These are phyloP conservation scores for Terana coerulea DNA, from an alignment of 768 basidiomycete species.

Conservation along the genomic window DNA sequence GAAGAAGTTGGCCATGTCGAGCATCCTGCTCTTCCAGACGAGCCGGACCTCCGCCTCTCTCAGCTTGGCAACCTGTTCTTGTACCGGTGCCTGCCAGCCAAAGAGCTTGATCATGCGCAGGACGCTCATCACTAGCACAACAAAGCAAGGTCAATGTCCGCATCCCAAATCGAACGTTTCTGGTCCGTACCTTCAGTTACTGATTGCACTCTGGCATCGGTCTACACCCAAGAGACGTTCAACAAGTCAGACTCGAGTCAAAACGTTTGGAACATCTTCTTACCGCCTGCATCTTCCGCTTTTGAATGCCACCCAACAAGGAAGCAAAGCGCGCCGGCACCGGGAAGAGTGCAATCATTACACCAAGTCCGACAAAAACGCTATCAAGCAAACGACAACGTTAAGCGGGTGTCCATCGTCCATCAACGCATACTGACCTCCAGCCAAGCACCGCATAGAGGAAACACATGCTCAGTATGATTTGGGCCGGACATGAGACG, in stretches of 20 bases:
- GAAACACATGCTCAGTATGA: conserved; percentile 34
- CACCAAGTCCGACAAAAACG: conserved; percentile 39
- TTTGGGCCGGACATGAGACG: conserved; percentile 33
- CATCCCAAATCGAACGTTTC: neutral
- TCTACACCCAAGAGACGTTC: conserved; percentile 30
- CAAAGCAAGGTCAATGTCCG: neutral
- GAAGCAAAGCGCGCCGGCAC: conserved; percentile 39
- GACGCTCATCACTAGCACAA: conserved; percentile 21
- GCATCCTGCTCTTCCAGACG: conserved; percentile 48
- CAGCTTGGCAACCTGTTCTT: conserved; percentile 45
- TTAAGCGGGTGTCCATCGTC: too few relatives aligned
- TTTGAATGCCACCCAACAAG: conserved; percentile 31
- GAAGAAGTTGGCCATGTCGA: conserved; percentile 40
- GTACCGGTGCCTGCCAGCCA: conserved; percentile 41
- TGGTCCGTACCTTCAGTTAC: conserved; percentile 4
- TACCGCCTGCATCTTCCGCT: conserved; percentile 38
- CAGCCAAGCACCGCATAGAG: conserved; percentile 44
- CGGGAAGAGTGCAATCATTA: conserved; percentile 39
- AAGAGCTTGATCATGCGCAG: conserved; percentile 50
- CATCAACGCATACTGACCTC: conserved; percentile 31
- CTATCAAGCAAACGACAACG: conserved; percentile 15
- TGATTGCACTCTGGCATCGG: conserved; percentile 38
- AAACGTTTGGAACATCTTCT: too few relatives aligned
- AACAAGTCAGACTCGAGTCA: too few relatives aligned
- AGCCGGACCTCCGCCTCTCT: conserved; percentile 56